Conservation (phyloP, 2,329 filamentous ascomycete genomes). For the Dactylellina haptotyla region DNA sequence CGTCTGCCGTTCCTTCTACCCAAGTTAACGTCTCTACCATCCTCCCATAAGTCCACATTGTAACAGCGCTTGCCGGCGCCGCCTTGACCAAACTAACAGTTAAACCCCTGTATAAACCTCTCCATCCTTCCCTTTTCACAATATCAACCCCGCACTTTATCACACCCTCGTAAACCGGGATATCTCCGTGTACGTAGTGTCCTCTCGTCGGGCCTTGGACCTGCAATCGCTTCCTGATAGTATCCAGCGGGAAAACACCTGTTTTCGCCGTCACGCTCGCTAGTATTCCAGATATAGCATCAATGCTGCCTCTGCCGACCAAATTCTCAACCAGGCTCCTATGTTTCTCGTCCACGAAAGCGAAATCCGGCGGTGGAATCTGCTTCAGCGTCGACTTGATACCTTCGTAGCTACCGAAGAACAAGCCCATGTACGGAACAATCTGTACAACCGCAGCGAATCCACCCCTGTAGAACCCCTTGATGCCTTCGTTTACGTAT, state of each 20-base stretch:
- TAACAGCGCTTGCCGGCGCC: slow-evolving; percentile 89
- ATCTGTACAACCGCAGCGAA: slow-evolving; percentile 85
- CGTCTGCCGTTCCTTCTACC: slow-evolving; percentile 59
- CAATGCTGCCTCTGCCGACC: slow-evolving; percentile 70
- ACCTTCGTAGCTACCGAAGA: slow-evolving; percentile 89
- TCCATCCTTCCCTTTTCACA: slow-evolving; percentile 75
- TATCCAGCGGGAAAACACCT: slow-evolving; percentile 88
- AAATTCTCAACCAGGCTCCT: slow-evolving; percentile 61
- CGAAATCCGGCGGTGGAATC: slow-evolving; percentile 3
- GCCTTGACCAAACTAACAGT: slow-evolving; percentile 91
- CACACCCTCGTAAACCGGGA: slow-evolving; percentile 81
- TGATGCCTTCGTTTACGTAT: slow-evolving; percentile 74
- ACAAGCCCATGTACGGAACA: slow-evolving; percentile 95
- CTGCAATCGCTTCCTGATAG: slow-evolving; percentile 91
- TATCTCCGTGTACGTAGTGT: slow-evolving; percentile 84
- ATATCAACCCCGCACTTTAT: slow-evolving; percentile 75
- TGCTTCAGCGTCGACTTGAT: slow-evolving; percentile 23
- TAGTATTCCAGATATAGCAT: slow-evolving; percentile 82
- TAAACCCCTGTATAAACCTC: slow-evolving; percentile 87
- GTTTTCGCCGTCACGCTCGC: slow-evolving; percentile 88
- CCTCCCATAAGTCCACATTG: slow-evolving; percentile 93
- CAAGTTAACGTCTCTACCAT: slow-evolving; percentile 71
- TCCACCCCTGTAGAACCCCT: slow-evolving; percentile 88
- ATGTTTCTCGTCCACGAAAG: neutral
- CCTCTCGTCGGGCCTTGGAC: slow-evolving; percentile 88